phyloP scores from a whole-genome alignment of 352 stramenopile genomes.

The Achlya hypogyna region DNA sequence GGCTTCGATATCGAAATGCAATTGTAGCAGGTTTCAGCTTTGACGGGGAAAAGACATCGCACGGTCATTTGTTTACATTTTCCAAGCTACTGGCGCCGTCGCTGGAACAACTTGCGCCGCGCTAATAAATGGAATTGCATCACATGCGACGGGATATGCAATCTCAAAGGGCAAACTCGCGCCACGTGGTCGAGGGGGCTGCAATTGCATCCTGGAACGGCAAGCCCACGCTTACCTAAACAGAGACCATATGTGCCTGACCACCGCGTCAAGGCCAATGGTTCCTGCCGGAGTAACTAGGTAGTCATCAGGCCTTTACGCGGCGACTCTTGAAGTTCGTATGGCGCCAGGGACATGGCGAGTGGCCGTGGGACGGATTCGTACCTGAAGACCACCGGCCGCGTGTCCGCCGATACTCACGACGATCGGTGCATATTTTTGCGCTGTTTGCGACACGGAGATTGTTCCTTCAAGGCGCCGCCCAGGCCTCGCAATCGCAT shows the following conservation, averaged over 20 bases:
- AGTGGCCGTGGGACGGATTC: not conserved
- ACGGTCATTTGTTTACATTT: too few relatives aligned
- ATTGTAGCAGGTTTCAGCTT: slow-evolving; percentile 1
- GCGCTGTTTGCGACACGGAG: not conserved
- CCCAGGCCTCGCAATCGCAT: not conserved
- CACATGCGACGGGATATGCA: too few relatives aligned
- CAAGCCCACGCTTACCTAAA: not conserved
- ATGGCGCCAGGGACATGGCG: not conserved
- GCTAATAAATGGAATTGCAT: too few relatives aligned
- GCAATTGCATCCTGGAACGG: too few relatives aligned
- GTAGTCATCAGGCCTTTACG: not conserved
- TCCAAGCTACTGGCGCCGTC: too few relatives aligned
- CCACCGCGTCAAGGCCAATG: not conserved
- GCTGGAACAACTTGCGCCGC: too few relatives aligned
- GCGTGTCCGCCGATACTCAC: not conserved
- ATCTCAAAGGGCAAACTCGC: too few relatives aligned
- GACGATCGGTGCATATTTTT: not conserved
- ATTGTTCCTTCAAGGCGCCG: too few relatives aligned
- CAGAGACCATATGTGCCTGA: not conserved
- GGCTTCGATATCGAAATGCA: not conserved
- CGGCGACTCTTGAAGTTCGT: not conserved
- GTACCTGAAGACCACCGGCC: too few relatives aligned
- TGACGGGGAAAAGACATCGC: not conserved
- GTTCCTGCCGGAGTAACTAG: not conserved
- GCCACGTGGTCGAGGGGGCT: too few relatives aligned